Conservation (phyloP, 257 asterid genomes). For the Henckelia pumila region DNA sequence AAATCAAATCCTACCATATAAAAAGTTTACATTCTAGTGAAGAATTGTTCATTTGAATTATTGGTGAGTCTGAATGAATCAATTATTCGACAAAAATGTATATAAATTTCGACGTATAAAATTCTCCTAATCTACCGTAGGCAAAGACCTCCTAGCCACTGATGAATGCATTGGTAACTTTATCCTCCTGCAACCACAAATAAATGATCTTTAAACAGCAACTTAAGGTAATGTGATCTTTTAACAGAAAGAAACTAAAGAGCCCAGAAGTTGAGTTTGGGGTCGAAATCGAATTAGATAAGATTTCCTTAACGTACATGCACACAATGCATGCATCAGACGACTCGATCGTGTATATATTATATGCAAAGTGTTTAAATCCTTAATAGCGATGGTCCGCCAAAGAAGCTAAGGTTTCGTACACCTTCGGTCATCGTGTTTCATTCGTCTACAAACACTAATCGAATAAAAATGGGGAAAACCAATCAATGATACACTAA, state of each 20-base stretch:
- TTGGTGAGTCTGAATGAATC: neutral
- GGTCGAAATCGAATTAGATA: no score
- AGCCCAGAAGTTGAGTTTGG: neutral
- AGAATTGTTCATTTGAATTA: no score
- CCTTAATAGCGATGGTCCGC: neutral
- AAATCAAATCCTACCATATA: neutral
- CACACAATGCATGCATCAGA: no score
- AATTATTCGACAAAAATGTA: neutral
- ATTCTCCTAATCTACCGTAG: neutral
- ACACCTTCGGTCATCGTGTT: neutral
- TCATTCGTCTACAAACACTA: neutral
- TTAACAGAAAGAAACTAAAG: neutral
- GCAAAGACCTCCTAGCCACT: neutral
- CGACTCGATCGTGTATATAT: no score
- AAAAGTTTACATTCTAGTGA: neutral
- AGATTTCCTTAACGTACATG: no score
- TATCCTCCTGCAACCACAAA: neutral
- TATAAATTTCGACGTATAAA: neutral
- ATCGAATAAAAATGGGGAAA: no score
- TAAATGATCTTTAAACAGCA: neutral
- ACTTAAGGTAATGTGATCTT: neutral
- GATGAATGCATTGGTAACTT: neutral
- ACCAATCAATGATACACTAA: no score
- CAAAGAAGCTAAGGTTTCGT: neutral
- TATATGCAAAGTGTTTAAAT: no score